Evolutionary conservation across 139 green algal genomes (phyloP), one percentile per base, ranked within the genome.

Genomic region (Dunaliella sp.): DNA sequence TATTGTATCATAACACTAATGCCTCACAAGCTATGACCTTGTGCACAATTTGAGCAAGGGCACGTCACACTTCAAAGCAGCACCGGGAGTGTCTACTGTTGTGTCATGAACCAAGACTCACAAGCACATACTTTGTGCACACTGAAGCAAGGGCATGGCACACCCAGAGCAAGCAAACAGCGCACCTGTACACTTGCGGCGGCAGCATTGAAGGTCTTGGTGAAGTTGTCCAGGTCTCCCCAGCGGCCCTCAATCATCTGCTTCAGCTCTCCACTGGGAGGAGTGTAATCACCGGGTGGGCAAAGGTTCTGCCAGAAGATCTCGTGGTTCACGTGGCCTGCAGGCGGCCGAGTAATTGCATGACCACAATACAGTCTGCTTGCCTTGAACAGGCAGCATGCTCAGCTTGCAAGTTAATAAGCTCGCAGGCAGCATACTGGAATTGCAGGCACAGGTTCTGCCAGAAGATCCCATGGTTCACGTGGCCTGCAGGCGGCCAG

Each of bases 291-390:
- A 93, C 98, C 97, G 36, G 89, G 82, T 28, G 97, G 94, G 3
- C 82, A 87, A 12, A 99, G 90, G 88, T 98, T 99, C 58, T 95
- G 93, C 97, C 97, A 99, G 92, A 99, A 99, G 85, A 98, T 97
- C 58, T 91, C 94, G 88, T 99, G 97, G 89, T 99, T 99, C 48
- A 99, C 84, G 90, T 99, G 97, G 12, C 97, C 96, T 97, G 93
- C 26, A 32, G 3, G 26, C 21, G 58, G 58, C n/a, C n/a, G n/a
- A 24, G 24, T 30, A 74, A 74, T 21, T 74, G 58, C 58, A 74
- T 30, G 58, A 74, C 58, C 24, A 30, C 58, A 24, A 30, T n/a
- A n/a, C n/a, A n/a, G 58, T 74, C 58, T 24, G 21, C 58, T 30
- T 24, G 21, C 21, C 21, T 74, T 21, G 58, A 74, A 24, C 24